Evolutionary conservation across 305 asterid species (phyloP).

Genomic region (Andrographis paniculata): DNA sequence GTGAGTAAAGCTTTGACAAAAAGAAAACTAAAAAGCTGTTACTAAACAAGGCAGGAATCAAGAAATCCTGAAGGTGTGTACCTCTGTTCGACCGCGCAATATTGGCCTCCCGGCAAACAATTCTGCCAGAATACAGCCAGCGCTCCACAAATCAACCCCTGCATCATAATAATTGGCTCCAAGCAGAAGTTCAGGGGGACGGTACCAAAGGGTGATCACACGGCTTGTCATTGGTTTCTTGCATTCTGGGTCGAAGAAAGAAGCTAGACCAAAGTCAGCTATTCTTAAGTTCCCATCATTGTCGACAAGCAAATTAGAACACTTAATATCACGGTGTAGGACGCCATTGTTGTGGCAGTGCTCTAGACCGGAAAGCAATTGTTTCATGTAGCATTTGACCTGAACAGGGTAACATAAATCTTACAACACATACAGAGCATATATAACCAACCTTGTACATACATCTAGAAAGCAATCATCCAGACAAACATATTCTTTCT

Average conservation of each 20-base stretch:
- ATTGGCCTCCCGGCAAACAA: conserved; percentile 79
- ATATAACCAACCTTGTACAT: too few relatives aligned
- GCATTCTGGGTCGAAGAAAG: conserved; percentile 55
- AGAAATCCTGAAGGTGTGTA: conserved; percentile 14
- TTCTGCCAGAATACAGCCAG: conserved; percentile 93
- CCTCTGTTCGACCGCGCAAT: conserved; percentile 92
- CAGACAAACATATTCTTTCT: too few relatives aligned
- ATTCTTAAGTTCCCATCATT: conserved; percentile 72
- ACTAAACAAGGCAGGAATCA: not conserved
- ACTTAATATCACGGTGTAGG: conserved; percentile 90
- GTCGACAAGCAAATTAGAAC: conserved; percentile 84
- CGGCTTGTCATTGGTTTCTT: conserved; percentile 91
- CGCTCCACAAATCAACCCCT: conserved; percentile 93
- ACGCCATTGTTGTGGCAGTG: conserved; percentile 89
- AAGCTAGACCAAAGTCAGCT: conserved; percentile 93
- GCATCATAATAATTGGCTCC: conserved; percentile 76
- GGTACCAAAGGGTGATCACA: conserved; percentile 94
- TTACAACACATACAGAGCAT: too few relatives aligned
- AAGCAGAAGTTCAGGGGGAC: conserved; percentile 90
- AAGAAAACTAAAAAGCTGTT: conserved; percentile 5
- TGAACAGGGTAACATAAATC: too few relatives aligned
- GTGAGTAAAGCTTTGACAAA: not conserved
- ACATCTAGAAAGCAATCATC: too few relatives aligned
- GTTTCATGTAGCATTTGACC: conserved; percentile 89
- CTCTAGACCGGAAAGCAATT: conserved; percentile 85